Conservation (phyloP, 2,329 filamentous ascomycete genomes). For the Alternaria solani region DNA sequence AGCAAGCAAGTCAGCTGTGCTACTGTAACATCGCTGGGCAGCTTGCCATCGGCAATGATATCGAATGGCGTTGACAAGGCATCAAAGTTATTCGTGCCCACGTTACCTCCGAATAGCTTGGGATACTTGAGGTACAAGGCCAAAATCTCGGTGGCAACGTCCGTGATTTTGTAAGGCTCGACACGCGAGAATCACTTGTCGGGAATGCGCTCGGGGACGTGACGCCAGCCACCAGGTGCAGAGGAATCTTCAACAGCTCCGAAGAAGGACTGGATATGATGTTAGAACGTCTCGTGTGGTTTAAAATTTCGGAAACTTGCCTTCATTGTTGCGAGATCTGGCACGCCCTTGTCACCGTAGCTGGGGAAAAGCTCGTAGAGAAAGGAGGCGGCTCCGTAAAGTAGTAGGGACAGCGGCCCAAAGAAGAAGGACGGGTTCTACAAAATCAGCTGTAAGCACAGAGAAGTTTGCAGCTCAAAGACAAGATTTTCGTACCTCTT, state of each 20-base stretch:
- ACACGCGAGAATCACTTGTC: constrained; percentile 52
- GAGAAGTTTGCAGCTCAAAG: not conserved
- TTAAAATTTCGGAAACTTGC: not conserved
- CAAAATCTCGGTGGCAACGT: constrained; percentile 52
- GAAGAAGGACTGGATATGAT: constrained; percentile 44
- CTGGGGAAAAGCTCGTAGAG: constrained; percentile 55
- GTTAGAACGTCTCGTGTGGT: not conserved
- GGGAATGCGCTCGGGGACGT: constrained; percentile 52
- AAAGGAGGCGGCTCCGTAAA: constrained; percentile 55
- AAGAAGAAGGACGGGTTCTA: constrained; percentile 52
- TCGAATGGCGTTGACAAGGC: constrained; percentile 47
- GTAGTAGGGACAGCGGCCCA: constrained; percentile 51
- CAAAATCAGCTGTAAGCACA: not conserved
- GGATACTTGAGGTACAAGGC: constrained; percentile 54
- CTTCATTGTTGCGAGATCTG: constrained; percentile 29
- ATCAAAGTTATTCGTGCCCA: constrained; percentile 51
- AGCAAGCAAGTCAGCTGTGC: constrained; percentile 51
- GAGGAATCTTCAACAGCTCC: constrained; percentile 51
- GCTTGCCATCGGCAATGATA: constrained; percentile 51
- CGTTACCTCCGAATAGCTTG: constrained; percentile 56
- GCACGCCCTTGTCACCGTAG: constrained; percentile 27
- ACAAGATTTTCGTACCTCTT: constrained; percentile 31
- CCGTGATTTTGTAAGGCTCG: constrained; percentile 45
- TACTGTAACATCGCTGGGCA: constrained; percentile 36
- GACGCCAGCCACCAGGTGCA: constrained; percentile 47